Conservation (phyloP, 2,329 filamentous ascomycete species). For the Geosmithia putterillii region DNA sequence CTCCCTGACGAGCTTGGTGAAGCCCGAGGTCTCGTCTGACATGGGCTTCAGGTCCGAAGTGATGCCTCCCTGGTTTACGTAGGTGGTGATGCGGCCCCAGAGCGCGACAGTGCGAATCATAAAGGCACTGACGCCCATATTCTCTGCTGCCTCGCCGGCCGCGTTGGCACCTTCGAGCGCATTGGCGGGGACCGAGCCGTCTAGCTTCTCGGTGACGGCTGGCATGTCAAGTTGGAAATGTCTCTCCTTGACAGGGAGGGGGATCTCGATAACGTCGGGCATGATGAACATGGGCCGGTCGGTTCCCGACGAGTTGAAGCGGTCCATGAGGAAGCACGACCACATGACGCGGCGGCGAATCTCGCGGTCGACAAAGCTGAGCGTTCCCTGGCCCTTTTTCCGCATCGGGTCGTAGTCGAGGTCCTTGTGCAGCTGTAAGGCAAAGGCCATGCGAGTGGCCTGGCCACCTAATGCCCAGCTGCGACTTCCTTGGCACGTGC, state of each 20-base stretch:
- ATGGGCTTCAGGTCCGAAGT: constrained; percentile 65
- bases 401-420: constrained; percentile 67
- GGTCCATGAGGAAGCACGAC: constrained; percentile 95
- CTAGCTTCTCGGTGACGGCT: constrained; percentile 71
- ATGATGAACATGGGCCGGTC: constrained; percentile 85
- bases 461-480: constrained; percentile 95
- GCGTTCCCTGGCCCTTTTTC: constrained; percentile 47
- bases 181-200: constrained; percentile 55
- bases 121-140: constrained; percentile 91
- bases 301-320: constrained; percentile 91
- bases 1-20: constrained; percentile 56
- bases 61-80: constrained; percentile 81
- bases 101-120: constrained; percentile 74
- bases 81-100: constrained; percentile 83
- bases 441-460: constrained; percentile 94
- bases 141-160: constrained; percentile 58
- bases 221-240: constrained; percentile 87
- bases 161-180: constrained; percentile 44
- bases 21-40: constrained; percentile 74
- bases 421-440: constrained; percentile 84
- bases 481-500: constrained; percentile 87
- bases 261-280: constrained; percentile 79
- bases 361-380: constrained; percentile 87
- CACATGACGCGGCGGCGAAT: constrained; percentile 93
- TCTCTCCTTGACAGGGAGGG: constrained; percentile 80